phyloP scores from a whole-genome alignment of 2,329 filamentous ascomycete species.

The Setomelanomma holmii region DNA sequence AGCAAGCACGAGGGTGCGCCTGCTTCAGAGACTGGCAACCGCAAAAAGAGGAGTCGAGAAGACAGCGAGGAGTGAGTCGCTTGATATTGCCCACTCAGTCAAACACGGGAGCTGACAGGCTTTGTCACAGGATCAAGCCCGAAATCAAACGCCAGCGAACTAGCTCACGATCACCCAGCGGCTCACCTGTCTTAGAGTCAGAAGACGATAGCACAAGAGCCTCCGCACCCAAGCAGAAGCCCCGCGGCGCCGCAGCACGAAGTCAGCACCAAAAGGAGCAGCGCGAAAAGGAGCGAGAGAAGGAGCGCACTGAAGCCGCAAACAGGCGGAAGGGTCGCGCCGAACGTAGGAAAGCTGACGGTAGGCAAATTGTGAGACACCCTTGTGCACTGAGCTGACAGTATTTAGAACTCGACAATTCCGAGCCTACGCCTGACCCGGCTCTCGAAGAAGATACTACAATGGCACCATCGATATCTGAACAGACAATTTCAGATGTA shows the following conservation, averaged over 20 bases:
- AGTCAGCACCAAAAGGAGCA: conserved; percentile 69
- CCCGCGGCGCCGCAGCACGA: conserved; percentile 54
- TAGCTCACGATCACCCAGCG: conserved; percentile 55
- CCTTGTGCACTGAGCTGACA: conserved; percentile 32
- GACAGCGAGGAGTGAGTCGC: conserved; percentile 89
- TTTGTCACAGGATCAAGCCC: conserved; percentile 68
- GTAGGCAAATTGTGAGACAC: conserved; percentile 56
- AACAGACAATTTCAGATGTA: conserved; percentile 36
- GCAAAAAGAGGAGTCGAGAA: conserved; percentile 85
- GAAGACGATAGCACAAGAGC: conserved; percentile 68
- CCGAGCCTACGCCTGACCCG: conserved; percentile 31
- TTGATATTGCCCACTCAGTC: conserved; percentile 10
- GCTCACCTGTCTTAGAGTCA: conserved; percentile 67
- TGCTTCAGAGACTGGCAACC: conserved; percentile 61
- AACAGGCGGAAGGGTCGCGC: conserved; percentile 82
- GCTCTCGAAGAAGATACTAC: conserved; percentile 36
- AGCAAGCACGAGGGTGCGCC: conserved; percentile 81
- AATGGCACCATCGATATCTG: conserved; percentile 27
- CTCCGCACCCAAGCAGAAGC: conserved; percentile 54
- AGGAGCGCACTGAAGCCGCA: conserved; percentile 74
- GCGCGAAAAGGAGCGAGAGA: conserved; percentile 70
- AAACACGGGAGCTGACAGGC: conserved; percentile 34
- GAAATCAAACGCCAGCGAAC: conserved; percentile 84
- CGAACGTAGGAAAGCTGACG: conserved; percentile 81
- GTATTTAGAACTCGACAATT: conserved; percentile 35